Percentiles rank a stretch among this genome's conserved stretches.
Conservation (phyloP, 257 asterid species). For the Dorcoceras hygrometricum region DNA sequence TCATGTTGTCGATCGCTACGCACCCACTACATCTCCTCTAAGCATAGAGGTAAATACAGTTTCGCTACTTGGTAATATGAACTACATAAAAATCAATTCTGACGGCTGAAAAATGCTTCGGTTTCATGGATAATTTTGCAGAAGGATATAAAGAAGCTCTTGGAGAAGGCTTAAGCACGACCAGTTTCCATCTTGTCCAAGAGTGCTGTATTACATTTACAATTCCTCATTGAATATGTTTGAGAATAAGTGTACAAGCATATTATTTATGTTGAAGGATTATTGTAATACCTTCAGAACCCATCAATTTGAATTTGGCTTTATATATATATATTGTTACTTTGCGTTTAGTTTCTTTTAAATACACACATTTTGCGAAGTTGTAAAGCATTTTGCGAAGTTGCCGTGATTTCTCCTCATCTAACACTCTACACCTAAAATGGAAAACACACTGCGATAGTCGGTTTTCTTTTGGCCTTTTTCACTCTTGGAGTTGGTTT, state of each 20-base stretch:
- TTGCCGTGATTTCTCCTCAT: no score
- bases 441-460: no score
- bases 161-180: background rate
- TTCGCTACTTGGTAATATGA: background rate
- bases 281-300: background rate
- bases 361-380: no score
- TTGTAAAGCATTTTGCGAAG: no score
- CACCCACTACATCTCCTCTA: constrained; percentile 85
- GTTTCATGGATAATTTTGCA: background rate
- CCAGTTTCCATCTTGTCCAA: background rate
- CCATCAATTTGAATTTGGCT: background rate
- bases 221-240: background rate
- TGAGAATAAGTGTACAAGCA: background rate
- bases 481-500: no score
- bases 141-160: background rate
- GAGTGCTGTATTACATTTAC: no score
- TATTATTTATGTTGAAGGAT: background rate
- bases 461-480: no score
- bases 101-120: background rate
- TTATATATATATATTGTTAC: no score
- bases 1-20: constrained; percentile 75
- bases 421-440: no score
- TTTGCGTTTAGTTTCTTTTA: no score
- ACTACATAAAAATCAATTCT: background rate
- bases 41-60: constrained; percentile 72